Conservation (phyloP, 495 filamentous ascomycete species). For the Cladorrhinum samala region DNA sequence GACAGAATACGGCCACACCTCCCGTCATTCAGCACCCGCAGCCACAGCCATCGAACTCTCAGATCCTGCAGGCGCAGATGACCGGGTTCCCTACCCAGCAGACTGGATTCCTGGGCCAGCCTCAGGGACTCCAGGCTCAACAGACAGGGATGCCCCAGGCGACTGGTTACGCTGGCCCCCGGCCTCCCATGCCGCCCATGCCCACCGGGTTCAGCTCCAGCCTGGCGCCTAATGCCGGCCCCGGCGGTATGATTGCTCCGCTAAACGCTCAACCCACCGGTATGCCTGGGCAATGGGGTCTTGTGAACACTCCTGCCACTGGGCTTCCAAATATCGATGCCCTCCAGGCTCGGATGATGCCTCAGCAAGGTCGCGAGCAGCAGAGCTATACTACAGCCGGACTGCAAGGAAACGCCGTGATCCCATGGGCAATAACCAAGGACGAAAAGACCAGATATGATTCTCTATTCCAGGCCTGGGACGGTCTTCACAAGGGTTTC, state of each 20-base stretch:
- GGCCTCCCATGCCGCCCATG: conserved; percentile 93
- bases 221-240: conserved; percentile 57
- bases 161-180: conserved; percentile 63
- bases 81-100: conserved; percentile 63
- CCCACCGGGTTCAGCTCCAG: conserved; percentile 70
- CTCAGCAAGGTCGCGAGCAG: conserved; percentile 86
- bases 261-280: conserved; percentile 94
- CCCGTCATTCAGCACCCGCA: conserved; percentile 83
- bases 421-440: conserved; percentile 98
- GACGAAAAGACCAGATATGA: conserved; percentile 98
- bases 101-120: conserved; percentile 32
- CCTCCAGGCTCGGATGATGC: conserved; percentile 95
- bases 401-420: conserved; percentile 85
- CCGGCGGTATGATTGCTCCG: conserved; percentile 48
- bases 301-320: conserved; percentile 87
- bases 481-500: conserved; percentile 88
- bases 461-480: conserved; percentile 92
- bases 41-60: conserved; percentile 69
- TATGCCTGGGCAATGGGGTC: conserved; percentile 92
- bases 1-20: conserved; percentile 57
- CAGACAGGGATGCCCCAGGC: conserved; percentile 54
- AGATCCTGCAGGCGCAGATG: conserved; percentile 68
- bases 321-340: conserved; percentile 92
- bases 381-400: conserved; percentile 78
- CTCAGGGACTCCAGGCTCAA: conserved; percentile 50